These are phyloP conservation scores for Sisymbrium irio DNA, from an alignment of 345 rosid species.

Conservation along the genomic window DNA sequence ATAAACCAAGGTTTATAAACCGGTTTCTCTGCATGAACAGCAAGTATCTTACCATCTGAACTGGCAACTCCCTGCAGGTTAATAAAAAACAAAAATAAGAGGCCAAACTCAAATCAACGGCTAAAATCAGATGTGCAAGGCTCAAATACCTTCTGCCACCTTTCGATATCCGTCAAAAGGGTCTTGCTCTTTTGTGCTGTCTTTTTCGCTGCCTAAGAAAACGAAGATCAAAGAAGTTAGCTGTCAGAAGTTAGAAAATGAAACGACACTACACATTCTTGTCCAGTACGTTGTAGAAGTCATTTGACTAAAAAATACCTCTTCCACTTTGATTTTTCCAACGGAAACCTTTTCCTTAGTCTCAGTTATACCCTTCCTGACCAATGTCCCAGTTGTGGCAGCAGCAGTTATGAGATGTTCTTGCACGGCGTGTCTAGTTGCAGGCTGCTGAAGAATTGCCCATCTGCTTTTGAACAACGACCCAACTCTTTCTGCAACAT, in stretches of 20 bases:
- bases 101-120: slow-evolving; percentile 20
- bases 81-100: slow-evolving; percentile 23
- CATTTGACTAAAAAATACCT: slow-evolving; percentile 43
- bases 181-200: slow-evolving; percentile 90
- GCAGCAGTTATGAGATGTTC: slow-evolving; percentile 79
- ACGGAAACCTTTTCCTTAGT: slow-evolving; percentile 87
- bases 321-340: slow-evolving; percentile 90
- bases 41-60: slow-evolving; percentile 67
- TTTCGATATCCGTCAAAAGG: slow-evolving; percentile 81
- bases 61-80: slow-evolving; percentile 92
- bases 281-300: not conserved
- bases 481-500: slow-evolving; percentile 84
- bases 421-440: slow-evolving; percentile 79
- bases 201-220: slow-evolving; percentile 73
- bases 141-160: slow-evolving; percentile 88
- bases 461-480: slow-evolving; percentile 67
- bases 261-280: slow-evolving; percentile 2
- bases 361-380: slow-evolving; percentile 80
- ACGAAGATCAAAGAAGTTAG: not conserved
- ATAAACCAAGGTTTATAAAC: not conserved
- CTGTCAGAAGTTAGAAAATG: not conserved
- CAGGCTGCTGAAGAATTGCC: slow-evolving; percentile 82
- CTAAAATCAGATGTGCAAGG: not conserved
- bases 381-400: slow-evolving; percentile 77
- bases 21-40: not conserved